These are phyloP conservation scores for Cephalotrichum gorgonifer DNA, from an alignment of 2,329 filamentous ascomycete species.

Conservation along the genomic window DNA sequence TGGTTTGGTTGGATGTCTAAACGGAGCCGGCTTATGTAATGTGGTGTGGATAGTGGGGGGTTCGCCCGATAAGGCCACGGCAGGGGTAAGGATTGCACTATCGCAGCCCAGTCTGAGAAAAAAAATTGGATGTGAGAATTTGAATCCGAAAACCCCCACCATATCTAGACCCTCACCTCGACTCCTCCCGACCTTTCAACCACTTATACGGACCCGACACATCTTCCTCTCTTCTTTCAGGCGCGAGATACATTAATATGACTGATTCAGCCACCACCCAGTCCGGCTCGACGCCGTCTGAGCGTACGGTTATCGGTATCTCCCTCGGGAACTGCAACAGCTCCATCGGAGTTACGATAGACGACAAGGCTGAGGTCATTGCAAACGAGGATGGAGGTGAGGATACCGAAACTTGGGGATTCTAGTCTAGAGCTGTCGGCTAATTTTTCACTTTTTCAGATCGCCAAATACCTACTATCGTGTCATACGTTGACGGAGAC, in stretches of 20 bases:
- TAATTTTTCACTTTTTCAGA: conserved; percentile 41
- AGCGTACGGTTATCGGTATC: conserved; percentile 77
- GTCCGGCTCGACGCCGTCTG: conserved; percentile 39
- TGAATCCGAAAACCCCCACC: conserved; percentile 9
- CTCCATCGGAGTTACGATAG: conserved; percentile 86
- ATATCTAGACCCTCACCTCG: background rate
- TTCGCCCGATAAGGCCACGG: background rate
- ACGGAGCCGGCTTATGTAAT: background rate
- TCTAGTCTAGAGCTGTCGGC: background rate
- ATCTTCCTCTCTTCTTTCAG: too few relatives aligned
- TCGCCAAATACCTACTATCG: conserved; percentile 87
- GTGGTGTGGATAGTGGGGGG: background rate
- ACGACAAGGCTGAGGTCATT: conserved; percentile 95
- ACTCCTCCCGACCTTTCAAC: background rate
- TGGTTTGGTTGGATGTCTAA: background rate
- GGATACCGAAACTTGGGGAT: conserved; percentile 17
- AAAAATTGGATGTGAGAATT: conserved; percentile 2
- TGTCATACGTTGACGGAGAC: conserved; percentile 92
- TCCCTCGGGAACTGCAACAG: conserved; percentile 98
- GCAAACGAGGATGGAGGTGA: conserved; percentile 95
- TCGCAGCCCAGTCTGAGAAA: background rate
- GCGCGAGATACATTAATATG: too few relatives aligned
- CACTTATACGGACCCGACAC: conserved; percentile 2
- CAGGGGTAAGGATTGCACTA: background rate
- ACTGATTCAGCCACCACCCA: conserved; percentile 23